Evolutionary conservation across 2,329 filamentous ascomycete species (phyloP), one percentile per base, ranked within the genome.

Genomic region (Cladosporium sp.): DNA sequence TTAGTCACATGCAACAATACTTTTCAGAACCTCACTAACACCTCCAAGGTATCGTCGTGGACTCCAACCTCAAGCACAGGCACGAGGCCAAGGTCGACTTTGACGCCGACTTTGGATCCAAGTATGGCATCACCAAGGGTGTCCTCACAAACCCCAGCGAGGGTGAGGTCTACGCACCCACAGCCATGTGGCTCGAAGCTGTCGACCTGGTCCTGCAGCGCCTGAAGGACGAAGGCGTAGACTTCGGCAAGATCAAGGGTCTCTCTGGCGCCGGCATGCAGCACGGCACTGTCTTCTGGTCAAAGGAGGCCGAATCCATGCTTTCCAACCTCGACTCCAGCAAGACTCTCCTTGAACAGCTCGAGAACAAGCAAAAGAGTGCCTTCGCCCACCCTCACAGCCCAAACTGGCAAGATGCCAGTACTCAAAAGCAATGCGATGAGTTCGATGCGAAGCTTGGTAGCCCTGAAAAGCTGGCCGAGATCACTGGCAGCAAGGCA

Each of bases 321-420:
- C 77, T 97, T 38, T 71, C 67, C 3, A 72, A 63, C 11, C 72
- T 97, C 38, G 77, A 88, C 58, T 65, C 78, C 2, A 70, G 70
- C 17, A 80, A 80, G 65, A 72, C 78, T 1, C 73, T 97, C 41
- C 78, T 87, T 43, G 83, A 87, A 54, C 90, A 95, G 72, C 74
- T 97, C 20, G 70, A 69, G 52, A 66, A 65, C 11, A 64, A 70
- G 55, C 58, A 61, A 44, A 72, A 74, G 8, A 73, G 71, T 3
- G 87, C 86, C 0, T 88, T 97, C 64, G 87, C 90, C 13, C 86
- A 95, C 68, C 84, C 87, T 4, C 91, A 84, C 72, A 90, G 89
- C 58, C 93, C 93, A 7, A 99, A 97, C 69, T 99, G 93, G 93
- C 93, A 97, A 72, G 93, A 99, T 68, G 86, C 91, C 55, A 96